Conservation (phyloP, 345 rosid genomes). For the Luvunga scandens region DNA sequence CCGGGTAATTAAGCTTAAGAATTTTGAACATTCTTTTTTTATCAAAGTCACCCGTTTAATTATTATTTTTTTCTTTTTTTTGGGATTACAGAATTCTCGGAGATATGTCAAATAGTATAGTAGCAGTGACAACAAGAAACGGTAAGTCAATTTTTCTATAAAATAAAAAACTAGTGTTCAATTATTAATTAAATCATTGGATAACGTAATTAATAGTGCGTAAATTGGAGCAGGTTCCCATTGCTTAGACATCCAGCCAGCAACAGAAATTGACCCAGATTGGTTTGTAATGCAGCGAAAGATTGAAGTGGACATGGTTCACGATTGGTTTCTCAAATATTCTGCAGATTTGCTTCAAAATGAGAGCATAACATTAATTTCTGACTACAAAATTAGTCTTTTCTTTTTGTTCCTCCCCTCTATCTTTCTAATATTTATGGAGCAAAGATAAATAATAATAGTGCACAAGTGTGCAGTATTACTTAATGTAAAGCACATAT, state of each 20-base stretch:
- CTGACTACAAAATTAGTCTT: background rate
- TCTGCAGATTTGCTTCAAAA: conserved; percentile 10
- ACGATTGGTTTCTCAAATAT: conserved; percentile 18
- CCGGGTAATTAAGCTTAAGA: conserved; percentile 11
- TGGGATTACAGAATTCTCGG: conserved; percentile 9
- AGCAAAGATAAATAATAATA: too few relatives aligned
- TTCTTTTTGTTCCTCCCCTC: background rate
- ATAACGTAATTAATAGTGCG: too few relatives aligned
- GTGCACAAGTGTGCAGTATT: too few relatives aligned
- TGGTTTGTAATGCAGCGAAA: conserved; percentile 15
- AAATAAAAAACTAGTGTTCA: too few relatives aligned
- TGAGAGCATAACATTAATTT: background rate
- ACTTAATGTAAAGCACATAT: too few relatives aligned
- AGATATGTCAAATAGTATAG: conserved; percentile 9
- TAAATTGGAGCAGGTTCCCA: conserved; percentile 19
- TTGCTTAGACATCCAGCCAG: conserved; percentile 19
- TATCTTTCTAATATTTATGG: too few relatives aligned
- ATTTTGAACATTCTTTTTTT: background rate
- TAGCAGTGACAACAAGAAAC: background rate
- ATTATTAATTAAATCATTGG: too few relatives aligned
- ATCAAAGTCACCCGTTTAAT: too few relatives aligned
- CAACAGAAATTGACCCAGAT: conserved; percentile 13
- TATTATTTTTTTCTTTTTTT: background rate
- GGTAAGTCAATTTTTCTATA: background rate
- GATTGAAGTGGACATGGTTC: conserved; percentile 10